Evolutionary conservation across 139 green algal genomes (phyloP).

Genomic region (Haematococcus lacustris): DNA sequence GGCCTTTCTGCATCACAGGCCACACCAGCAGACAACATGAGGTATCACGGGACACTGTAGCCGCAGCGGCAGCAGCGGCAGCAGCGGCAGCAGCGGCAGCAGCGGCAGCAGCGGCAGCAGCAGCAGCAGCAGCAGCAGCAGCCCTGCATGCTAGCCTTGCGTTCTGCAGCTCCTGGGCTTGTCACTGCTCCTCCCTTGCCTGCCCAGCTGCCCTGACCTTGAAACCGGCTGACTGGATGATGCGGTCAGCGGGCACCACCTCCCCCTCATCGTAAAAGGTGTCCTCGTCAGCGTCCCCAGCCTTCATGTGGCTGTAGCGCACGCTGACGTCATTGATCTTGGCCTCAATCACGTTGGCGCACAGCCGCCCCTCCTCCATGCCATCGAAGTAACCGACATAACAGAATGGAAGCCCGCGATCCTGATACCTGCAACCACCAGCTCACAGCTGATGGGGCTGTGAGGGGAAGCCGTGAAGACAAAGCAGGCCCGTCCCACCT

Average conservation of each 20-base stretch:
- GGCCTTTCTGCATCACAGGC: conserved; percentile 46
- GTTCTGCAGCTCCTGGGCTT: too few relatives aligned
- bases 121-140: too few relatives aligned
- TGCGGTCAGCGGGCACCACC: conserved; percentile 39
- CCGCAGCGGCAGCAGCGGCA: too few relatives aligned
- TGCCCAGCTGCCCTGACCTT: conserved; percentile 25
- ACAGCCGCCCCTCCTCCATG: conserved; percentile 50
- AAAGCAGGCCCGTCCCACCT: too few relatives aligned
- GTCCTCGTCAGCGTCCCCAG: conserved; percentile 27
- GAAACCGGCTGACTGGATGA: conserved; percentile 42
- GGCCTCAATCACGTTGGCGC: conserved; percentile 55
- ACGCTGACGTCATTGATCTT: conserved; percentile 32
- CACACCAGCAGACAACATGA: too few relatives aligned
- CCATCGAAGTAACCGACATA: conserved; percentile 61
- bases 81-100: too few relatives aligned
- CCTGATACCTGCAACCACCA: conserved; percentile 44
- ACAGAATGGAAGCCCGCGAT: conserved; percentile 52
- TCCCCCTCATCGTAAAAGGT: conserved; percentile 26
- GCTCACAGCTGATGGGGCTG: too few relatives aligned
- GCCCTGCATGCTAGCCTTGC: too few relatives aligned
- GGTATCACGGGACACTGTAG: too few relatives aligned
- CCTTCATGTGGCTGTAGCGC: conserved; percentile 2
- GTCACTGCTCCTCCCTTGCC: too few relatives aligned
- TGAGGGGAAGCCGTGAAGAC: too few relatives aligned
- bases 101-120: too few relatives aligned